Percentiles rank a stretch among this genome's conserved stretches.
These are phyloP conservation scores for Cucumis cinereus DNA, from an alignment of 306 rosid species.

Conservation along the genomic window DNA sequence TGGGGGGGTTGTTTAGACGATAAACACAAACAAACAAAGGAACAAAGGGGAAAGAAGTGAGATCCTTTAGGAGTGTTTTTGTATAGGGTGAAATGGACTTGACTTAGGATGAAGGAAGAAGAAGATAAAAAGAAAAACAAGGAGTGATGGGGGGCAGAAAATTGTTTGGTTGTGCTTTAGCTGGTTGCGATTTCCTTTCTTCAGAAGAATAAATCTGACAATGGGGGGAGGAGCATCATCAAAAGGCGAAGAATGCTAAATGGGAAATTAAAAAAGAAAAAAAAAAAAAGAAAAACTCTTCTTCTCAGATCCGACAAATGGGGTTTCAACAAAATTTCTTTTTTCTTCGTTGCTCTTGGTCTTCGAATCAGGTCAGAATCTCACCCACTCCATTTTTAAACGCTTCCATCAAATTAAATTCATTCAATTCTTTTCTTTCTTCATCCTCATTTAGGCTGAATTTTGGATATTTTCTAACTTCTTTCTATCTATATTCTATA, in stretches of 20 bases:
- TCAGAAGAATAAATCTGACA: slow-evolving; percentile 21
- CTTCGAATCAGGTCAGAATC: slow-evolving; percentile 35
- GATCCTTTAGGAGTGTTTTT: neutral
- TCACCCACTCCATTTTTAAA: slow-evolving; percentile 23
- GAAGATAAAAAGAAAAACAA: slow-evolving; percentile 7
- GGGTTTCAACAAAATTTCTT: slow-evolving; percentile 36
- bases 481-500: too few relatives aligned
- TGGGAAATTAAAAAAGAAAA: slow-evolving; percentile 45
- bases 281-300: neutral
- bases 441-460: neutral
- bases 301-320: slow-evolving; percentile 54
- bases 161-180: slow-evolving; percentile 33
- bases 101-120: slow-evolving; percentile 9
- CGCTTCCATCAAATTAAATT: neutral
- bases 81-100: slow-evolving; percentile 12
- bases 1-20: neutral
- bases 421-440: neutral
- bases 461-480: neutral
- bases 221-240: neutral
- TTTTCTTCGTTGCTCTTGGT: slow-evolving; percentile 4
- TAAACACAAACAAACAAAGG: slow-evolving; percentile 1
- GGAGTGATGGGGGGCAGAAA: slow-evolving; percentile 10
- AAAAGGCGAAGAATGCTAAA: slow-evolving; percentile 10
- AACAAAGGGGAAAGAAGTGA: slow-evolving; percentile 14
- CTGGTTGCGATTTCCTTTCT: slow-evolving; percentile 16